Evolutionary conservation across 75 land plant species (phyloP).

Genomic region (Adiantum capillusveneris): DNA sequence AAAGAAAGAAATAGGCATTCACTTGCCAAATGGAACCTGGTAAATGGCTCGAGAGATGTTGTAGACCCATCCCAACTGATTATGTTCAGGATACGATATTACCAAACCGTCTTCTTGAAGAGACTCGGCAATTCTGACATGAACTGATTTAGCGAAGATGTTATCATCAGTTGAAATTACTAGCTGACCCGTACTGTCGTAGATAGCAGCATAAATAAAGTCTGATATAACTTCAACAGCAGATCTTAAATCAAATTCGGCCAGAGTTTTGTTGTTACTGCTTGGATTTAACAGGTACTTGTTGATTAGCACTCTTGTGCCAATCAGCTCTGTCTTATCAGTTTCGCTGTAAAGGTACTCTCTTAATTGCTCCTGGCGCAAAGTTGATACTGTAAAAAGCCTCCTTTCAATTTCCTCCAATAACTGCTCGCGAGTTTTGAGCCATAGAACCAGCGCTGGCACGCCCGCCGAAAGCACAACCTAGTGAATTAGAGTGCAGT

Average conservation of each 20-base stretch:
- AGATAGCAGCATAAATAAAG: slow-evolving; percentile 23
- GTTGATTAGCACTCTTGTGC: slow-evolving; percentile 22
- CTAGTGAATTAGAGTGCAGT: neutral
- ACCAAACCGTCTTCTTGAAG: neutral
- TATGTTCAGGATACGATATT: slow-evolving; percentile 9
- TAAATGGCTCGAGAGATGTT: slow-evolving; percentile 19
- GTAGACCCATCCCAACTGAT: slow-evolving; percentile 14
- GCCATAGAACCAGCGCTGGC: neutral
- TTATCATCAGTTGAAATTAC: slow-evolving; percentile 9
- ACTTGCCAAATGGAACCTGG: slow-evolving; percentile 10
- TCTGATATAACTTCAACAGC: slow-evolving; percentile 25
- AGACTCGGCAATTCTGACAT: neutral
- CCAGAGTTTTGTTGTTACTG: slow-evolving; percentile 8
- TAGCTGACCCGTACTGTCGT: slow-evolving; percentile 11
- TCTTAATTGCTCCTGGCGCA: slow-evolving; percentile 22
- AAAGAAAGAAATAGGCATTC: no score
- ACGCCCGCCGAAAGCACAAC: neutral
- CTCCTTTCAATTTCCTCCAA: slow-evolving; percentile 27
- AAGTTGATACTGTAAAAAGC: slow-evolving; percentile 23
- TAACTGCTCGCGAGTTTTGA: slow-evolving; percentile 19
- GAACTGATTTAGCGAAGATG: slow-evolving; percentile 8
- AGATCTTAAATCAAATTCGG: slow-evolving; percentile 14
- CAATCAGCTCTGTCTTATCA: slow-evolving; percentile 28
- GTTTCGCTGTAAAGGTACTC: slow-evolving; percentile 23
- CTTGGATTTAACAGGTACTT: slow-evolving; percentile 8